These are phyloP conservation scores for Ascochyta viciae-villosae DNA, from an alignment of 2,329 filamentous ascomycete genomes.

Conservation along the genomic window DNA sequence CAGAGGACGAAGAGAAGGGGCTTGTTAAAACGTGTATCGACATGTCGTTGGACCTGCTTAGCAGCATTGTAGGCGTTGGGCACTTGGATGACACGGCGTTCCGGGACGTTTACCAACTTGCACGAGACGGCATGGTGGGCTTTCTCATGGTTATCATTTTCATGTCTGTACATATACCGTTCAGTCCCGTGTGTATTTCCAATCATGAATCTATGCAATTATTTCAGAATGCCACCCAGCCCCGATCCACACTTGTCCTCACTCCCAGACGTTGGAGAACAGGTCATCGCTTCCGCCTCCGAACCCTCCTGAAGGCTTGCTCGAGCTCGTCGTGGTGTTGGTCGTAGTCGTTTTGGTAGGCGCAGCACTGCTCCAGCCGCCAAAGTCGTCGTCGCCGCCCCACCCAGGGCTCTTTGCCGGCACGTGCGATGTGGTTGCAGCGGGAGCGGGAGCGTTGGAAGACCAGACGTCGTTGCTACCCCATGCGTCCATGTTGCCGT, in stretches of 20 bases:
- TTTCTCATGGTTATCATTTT: background rate
- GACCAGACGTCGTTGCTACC: constrained; percentile 84
- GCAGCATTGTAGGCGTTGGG: no score
- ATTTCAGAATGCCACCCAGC: constrained; percentile 1
- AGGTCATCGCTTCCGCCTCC: constrained; percentile 75
- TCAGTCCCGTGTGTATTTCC: background rate
- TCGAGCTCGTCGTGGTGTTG: constrained; percentile 29
- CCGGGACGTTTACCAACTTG: no score
- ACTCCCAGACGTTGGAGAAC: constrained; percentile 97
- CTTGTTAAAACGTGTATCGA: no score
- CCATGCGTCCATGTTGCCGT: constrained; percentile 76
- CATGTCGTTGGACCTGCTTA: no score
- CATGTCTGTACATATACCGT: constrained; percentile 3
- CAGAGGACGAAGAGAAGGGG: no score
- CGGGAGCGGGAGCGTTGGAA: constrained; percentile 61
- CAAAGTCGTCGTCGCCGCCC: constrained; percentile 85
- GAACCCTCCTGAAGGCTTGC: constrained; percentile 60
- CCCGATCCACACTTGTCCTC: constrained; percentile 14
- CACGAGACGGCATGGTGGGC: background rate
- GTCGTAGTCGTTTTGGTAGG: constrained; percentile 63
- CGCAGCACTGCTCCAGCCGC: constrained; percentile 84
- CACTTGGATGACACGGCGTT: no score
- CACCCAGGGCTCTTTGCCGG: constrained; percentile 59
- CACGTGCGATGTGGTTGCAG: constrained; percentile 45
- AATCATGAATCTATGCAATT: constrained; percentile 16